phyloP scores from a whole-genome alignment of 2,329 filamentous ascomycete species.

The Neoarthrinium moseri region DNA sequence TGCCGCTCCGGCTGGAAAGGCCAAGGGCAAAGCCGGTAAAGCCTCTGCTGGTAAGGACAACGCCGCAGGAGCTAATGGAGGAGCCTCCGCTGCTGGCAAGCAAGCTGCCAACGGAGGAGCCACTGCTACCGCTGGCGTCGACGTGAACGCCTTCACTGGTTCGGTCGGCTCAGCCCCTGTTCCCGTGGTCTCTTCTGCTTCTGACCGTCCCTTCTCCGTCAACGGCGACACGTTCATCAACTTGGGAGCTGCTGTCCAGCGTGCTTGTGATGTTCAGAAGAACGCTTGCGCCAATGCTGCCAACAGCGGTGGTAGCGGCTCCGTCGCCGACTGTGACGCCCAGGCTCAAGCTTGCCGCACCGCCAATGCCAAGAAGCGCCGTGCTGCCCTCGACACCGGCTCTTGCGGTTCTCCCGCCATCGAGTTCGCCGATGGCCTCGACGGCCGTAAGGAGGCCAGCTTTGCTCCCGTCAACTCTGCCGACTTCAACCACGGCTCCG shows the following conservation, averaged over 20 bases:
- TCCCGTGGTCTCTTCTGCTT: conserved; percentile 36
- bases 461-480: conserved; percentile 37
- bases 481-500: too few species aligned
- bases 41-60: too few species aligned
- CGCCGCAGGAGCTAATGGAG: too few species aligned
- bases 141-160: conserved; percentile 47
- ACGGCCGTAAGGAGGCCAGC: conserved; percentile 43
- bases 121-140: conserved; percentile 22
- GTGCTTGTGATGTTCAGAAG: conserved; percentile 50
- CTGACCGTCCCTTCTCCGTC: conserved; percentile 46
- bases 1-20: too few species aligned
- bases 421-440: conserved; percentile 44
- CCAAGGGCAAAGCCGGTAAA: too few species aligned
- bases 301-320: conserved; percentile 37
- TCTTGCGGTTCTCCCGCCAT: conserved; percentile 47
- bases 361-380: conserved; percentile 19
- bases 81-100: background rate
- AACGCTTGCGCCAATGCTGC: conserved; percentile 48
- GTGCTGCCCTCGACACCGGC: conserved; percentile 38
- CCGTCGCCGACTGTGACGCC: conserved; percentile 38
- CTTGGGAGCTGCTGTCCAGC: conserved; percentile 41
- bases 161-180: conserved; percentile 39
- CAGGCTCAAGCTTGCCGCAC: conserved; percentile 37
- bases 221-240: conserved; percentile 55
- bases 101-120: conserved; percentile 9